A percentile compares a stretch with the other conserved stretches of the same genome.
Evolutionary conservation across 139 green algal species (phyloP).

Genomic region (Coccomyxa sp.): DNA sequence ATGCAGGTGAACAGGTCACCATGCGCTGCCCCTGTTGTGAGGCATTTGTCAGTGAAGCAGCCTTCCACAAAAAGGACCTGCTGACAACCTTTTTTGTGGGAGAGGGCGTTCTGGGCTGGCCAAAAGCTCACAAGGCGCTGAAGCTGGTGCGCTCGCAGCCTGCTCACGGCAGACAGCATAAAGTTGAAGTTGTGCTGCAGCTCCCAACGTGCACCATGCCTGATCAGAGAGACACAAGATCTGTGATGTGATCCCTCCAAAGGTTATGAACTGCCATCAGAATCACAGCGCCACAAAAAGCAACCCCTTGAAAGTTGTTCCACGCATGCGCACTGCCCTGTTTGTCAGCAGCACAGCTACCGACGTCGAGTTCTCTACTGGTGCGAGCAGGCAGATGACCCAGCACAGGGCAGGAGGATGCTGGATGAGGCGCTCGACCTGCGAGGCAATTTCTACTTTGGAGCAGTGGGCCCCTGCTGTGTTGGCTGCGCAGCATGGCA

Average conservation of each 20-base stretch:
- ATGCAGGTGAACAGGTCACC: constrained; percentile 21
- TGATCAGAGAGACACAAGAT: no score
- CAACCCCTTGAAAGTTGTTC: no score
- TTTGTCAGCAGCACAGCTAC: no score
- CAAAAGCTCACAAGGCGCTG: constrained; percentile 7
- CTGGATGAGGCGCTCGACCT: constrained; percentile 34
- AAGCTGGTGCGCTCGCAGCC: background rate
- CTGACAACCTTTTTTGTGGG: constrained; percentile 13
- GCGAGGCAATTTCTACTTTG: constrained; percentile 25
- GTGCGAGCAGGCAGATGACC: background rate
- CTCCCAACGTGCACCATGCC: no score
- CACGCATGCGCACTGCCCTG: no score
- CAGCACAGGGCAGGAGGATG: constrained; percentile 4
- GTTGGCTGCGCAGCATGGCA: constrained; percentile 37
- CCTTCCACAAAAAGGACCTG: constrained; percentile 20
- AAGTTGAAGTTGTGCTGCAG: no score
- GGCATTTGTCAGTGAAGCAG: constrained; percentile 14
- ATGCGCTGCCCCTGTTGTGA: constrained; percentile 29
- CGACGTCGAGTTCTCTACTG: no score
- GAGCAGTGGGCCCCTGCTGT: constrained; percentile 21
- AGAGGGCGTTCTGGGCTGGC: constrained; percentile 35
- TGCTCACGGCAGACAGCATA: background rate
- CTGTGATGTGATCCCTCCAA: no score
- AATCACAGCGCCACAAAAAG: no score
- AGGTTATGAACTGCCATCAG: no score